Evolutionary conservation across 2,329 filamentous ascomycete genomes (phyloP).

Genomic region (Colletotrichum sp.): DNA sequence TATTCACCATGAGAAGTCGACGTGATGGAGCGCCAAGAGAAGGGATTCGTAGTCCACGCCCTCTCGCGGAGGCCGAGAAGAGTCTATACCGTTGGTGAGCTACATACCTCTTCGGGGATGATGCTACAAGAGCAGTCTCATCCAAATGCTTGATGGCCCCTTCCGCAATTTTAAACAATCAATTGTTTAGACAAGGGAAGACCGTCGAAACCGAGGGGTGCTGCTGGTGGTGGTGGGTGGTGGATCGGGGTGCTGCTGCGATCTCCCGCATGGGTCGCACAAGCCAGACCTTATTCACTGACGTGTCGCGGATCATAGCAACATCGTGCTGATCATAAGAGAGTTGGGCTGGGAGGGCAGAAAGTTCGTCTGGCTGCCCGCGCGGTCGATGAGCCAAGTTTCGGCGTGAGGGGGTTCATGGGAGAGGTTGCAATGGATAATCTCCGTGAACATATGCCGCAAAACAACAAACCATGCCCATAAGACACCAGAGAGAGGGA

Average conservation of each 20-base stretch:
- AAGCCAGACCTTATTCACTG: conserved; percentile 20
- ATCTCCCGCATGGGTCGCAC: conserved; percentile 20
- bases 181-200: background rate
- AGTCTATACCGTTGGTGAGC: background rate
- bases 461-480: background rate
- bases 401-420: background rate
- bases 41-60: background rate
- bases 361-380: background rate
- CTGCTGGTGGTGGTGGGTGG: background rate
- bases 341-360: background rate
- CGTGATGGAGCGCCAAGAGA: background rate
- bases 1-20: background rate
- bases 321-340: background rate
- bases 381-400: background rate
- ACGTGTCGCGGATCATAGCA: conserved; percentile 7
- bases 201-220: conserved; percentile 2
- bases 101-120: conserved; percentile 7
- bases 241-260: background rate
- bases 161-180: conserved; percentile 10
- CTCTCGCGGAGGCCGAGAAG: background rate
- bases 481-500: background rate
- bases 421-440: background rate
- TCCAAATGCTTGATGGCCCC: background rate
- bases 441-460: background rate
- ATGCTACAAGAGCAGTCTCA: conserved; percentile 19